Conservation (phyloP, 306 rosid species). For the Cucumis hystrix region DNA sequence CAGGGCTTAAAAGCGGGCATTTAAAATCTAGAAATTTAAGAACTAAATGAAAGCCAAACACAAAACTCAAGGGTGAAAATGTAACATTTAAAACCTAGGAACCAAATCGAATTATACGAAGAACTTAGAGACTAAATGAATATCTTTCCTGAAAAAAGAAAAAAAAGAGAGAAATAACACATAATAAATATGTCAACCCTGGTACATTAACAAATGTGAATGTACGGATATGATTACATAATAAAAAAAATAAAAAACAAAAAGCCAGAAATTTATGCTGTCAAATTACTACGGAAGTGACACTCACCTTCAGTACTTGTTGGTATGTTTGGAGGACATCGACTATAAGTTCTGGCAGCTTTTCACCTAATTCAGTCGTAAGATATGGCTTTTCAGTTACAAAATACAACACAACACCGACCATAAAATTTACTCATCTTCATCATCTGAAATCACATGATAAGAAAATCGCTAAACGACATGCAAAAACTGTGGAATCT, state of each 20-base stretch:
- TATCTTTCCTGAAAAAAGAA: no score
- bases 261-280: not conserved
- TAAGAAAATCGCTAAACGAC: not conserved
- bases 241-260: not conserved
- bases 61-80: no score
- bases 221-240: not conserved
- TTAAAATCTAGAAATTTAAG: no score
- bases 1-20: no score
- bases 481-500: conserved; percentile 7
- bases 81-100: no score
- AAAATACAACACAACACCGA: not conserved
- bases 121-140: no score
- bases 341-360: conserved; percentile 38
- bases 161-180: not conserved
- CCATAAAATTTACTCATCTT: not conserved
- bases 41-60: no score
- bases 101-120: no score
- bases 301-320: conserved; percentile 54
- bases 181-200: not conserved
- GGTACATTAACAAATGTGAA: not conserved
- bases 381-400: not conserved
- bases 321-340: conserved; percentile 71
- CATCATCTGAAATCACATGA: not conserved
- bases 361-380: conserved; percentile 40
- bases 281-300: conserved; percentile 2